phyloP scores from a whole-genome alignment of 768 basidiomycete genomes.

The Gymnopilus dilepis region DNA sequence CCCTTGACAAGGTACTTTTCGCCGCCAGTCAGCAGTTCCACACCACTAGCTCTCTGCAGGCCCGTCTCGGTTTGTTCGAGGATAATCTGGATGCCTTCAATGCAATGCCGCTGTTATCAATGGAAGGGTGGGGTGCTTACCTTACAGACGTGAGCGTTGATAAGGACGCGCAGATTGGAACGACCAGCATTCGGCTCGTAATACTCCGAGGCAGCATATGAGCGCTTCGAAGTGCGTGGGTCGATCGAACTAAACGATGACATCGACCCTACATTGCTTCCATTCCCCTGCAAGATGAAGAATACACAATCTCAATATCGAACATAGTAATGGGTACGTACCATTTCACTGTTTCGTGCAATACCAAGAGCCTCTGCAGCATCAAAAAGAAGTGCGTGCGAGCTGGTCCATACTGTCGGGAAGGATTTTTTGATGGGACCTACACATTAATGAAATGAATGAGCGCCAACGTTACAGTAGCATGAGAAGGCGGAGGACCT shows the following conservation, averaged over 20 bases:
- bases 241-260: slow-evolving; percentile 8
- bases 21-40: background rate
- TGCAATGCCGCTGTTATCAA: no score
- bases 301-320: no score
- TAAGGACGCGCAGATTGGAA: slow-evolving; percentile 10
- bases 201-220: slow-evolving; percentile 11
- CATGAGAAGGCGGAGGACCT: background rate
- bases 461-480: background rate
- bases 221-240: slow-evolving; percentile 3
- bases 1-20: background rate
- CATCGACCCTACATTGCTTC: slow-evolving; percentile 14
- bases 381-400: slow-evolving; percentile 11
- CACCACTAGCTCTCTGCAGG: slow-evolving; percentile 1
- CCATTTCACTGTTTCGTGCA: slow-evolving; percentile 15
- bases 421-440: slow-evolving; percentile 17
- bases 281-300: slow-evolving; percentile 1
- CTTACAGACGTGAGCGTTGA: slow-evolving; percentile 13
- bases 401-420: background rate
- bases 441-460: background rate
- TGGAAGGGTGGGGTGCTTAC: background rate
- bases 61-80: background rate
- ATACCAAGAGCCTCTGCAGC: slow-evolving; percentile 9
- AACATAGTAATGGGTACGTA: no score
- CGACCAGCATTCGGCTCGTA: slow-evolving; percentile 12
- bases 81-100: background rate